These are phyloP conservation scores for Malus domestica DNA, from an alignment of 306 rosid genomes.

Conservation along the genomic window DNA sequence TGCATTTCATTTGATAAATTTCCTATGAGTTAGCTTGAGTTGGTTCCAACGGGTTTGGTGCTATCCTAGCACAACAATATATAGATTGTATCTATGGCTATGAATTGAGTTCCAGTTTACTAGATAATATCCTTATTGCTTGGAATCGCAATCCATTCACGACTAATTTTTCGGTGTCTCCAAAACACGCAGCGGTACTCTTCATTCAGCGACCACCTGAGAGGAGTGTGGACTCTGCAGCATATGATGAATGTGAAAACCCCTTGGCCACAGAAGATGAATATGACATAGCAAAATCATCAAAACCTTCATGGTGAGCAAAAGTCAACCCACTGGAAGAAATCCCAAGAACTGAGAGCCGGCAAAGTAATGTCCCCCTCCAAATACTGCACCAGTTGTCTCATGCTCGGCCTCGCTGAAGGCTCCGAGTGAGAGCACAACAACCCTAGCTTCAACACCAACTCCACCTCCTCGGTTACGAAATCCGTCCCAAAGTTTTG, in stretches of 20 bases:
- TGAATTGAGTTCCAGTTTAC: no score
- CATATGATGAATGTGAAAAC: constrained; percentile 3
- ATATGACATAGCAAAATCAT: not conserved
- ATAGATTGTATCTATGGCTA: no score
- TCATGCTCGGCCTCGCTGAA: constrained; percentile 50
- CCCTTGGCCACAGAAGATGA: not conserved
- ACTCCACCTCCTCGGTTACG: constrained; percentile 28
- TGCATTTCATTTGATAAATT: no score
- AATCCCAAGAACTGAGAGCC: not conserved
- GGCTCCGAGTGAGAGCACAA: constrained; percentile 45
- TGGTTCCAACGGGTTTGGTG: no score
- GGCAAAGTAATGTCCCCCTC: constrained; percentile 30
- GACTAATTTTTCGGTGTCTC: no score
- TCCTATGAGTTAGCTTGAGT: no score
- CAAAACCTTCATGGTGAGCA: not conserved
- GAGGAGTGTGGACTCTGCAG: constrained; percentile 26
- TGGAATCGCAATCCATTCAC: no score
- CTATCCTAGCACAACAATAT: no score
- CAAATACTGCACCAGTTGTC: constrained; percentile 44
- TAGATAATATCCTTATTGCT: no score
- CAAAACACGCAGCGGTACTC: no score
- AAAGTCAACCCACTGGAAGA: not conserved
- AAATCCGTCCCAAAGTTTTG: constrained; percentile 30
- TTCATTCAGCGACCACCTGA: constrained; percentile 30
- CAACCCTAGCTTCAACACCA: constrained; percentile 55